Percentiles rank a stretch among this genome's conserved stretches.
These are phyloP conservation scores for Trypanosoma cruzi DNA, from an alignment of 208 protist species.

Conservation along the genomic window DNA sequence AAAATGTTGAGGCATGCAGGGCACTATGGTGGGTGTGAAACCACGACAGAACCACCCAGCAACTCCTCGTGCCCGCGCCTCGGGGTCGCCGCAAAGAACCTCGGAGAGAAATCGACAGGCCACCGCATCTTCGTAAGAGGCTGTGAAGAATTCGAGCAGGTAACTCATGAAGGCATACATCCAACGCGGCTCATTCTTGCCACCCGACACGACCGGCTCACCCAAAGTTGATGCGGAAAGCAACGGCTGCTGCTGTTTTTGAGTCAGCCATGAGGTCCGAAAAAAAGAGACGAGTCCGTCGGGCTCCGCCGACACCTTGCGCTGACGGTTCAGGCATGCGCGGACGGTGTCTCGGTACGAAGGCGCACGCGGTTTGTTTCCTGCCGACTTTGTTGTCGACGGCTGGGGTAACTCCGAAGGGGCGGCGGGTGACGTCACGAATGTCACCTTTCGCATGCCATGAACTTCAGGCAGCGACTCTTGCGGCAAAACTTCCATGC, in stretches of 20 bases:
- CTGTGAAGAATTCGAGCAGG: conserved; percentile 15
- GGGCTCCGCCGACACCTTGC: background rate
- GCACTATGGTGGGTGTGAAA: conserved; percentile 23
- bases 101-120: conserved; percentile 16
- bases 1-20: background rate
- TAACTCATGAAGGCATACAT: conserved; percentile 21
- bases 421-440: background rate
- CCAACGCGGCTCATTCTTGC: conserved; percentile 13
- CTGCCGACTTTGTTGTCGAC: background rate
- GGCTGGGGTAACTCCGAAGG: background rate
- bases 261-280: background rate
- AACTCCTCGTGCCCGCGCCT: conserved; percentile 2
- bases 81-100: conserved; percentile 11
- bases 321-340: conserved; percentile 7
- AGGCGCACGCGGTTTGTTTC: background rate
- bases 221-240: background rate
- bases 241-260: background rate
- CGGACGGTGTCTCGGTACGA: conserved; percentile 10
- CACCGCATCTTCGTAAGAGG: conserved; percentile 4
- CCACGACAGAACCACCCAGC: conserved; percentile 33
- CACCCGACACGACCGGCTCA: background rate
- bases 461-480: background rate
- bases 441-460: conserved; percentile 8
- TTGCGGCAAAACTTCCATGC: background rate
- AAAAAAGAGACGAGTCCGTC: background rate